Base-by-base conservation (phyloP, 352 stramenopile species). In the Pythium periplocum region DNA sequence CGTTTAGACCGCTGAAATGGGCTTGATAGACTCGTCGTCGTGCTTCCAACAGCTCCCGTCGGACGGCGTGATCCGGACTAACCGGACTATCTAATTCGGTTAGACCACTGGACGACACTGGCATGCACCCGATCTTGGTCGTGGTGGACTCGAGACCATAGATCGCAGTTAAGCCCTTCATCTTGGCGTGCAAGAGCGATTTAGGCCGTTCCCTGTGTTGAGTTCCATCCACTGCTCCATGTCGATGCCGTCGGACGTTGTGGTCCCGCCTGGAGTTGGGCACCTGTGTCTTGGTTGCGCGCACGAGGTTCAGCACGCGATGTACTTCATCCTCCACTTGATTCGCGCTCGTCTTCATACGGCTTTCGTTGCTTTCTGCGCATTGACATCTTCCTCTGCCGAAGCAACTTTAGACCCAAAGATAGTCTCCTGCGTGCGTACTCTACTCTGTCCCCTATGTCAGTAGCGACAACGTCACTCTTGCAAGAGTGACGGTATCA, bases 261-360 rank as follows among this genome's bases (percentile, higher is more conserved):
- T 53, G n/a, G 34, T 51, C 1, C 8, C 10, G 6, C 30, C 30
- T 2, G n/a, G 33, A 34, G 12, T 1, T n/a, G 26, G 33, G 10
- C 10, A 10, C 9, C 35, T 17, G 40, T 46, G 31, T 26, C 47
- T 42, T 42, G 44, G 58, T 44, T 10, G 37, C 11, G 41, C 66
- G 39, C 38, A 57, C 73, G 35, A 88, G 68, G 7, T 75, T 56
- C 36, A 86, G 58, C 42, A 88, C 73, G 34, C 78, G 78, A 37
- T 73, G 66, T 38, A 83, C 53, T 59, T 86, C 75, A 26, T 79
- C 71, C 63, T 88, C 78, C 6, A 81, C 61, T 32, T 71, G 70
- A 39, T 36, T 31, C 39, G 52, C 37, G 31, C 44, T 45, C 47
- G 40, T 40, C 11, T 45, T 40, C 40, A 45, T 26, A 26, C 17